Evolutionary conservation across 2,329 filamentous ascomycete species (phyloP), one percentile per base, ranked within the genome.

Genomic region (Talaromyces piceae): DNA sequence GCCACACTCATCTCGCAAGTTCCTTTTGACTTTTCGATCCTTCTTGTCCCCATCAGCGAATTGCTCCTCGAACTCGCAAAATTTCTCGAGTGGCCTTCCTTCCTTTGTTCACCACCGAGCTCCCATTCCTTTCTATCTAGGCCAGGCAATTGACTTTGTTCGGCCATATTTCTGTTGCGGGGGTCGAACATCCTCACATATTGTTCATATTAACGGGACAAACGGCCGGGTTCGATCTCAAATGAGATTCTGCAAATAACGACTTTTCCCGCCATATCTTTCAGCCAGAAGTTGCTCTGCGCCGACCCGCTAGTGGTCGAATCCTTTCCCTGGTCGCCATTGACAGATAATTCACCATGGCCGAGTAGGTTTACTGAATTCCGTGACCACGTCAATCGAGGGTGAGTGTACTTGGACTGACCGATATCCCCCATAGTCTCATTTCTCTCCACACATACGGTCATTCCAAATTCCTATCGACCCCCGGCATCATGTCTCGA

Each of bases 361-460:
- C 67, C 51, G 67, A 70, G 67, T 70, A 67, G 59, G 67, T 63
- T 30, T 30, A n/a, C n/a, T 18, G 30, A 31, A 41, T n/a, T 25
- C 30, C 30, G 20, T 41, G 46, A 31, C 37, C 18, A 45, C n/a
- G n/a, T n/a, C n/a, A n/a, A n/a, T n/a, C n/a, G n/a, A n/a, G n/a
- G n/a, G n/a, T n/a, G n/a, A 30, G 58, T n/a, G 9, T 20, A 39
- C 9, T 9, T n/a, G 13, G 46, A 25, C 45, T 52, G 11, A 52
- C 28, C 23, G 13, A 12, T 16, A 22, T 54, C 6, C n/a, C n/a
- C n/a, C 22, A 16, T 52, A 70, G 67, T 59, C 57, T 70, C 59
- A 68, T 70, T 54, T 62, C 67, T 41, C 66, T 70, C 39, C 67
- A 69, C 49, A 62, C 62, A 52, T 67, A 67, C 57, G 60, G 61